These are phyloP conservation scores for Aciculoconidium aculeatum DNA, from an alignment of 805 yeast species.

Conservation along the genomic window DNA sequence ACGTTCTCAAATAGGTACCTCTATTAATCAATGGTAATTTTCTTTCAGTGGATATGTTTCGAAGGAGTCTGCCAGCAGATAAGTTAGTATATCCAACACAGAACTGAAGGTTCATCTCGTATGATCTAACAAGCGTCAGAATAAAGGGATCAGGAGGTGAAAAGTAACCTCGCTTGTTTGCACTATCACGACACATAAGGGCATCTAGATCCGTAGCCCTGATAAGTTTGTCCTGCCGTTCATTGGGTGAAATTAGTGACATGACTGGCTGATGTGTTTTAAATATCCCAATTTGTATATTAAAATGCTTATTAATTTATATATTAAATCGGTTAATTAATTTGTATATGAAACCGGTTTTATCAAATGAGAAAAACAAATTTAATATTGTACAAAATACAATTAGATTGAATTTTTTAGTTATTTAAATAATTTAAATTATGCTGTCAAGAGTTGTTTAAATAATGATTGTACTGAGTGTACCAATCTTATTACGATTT, in stretches of 20 bases:
- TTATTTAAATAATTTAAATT: no score
- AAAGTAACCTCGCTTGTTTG: slow-evolving; percentile 44
- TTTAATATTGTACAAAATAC: no score
- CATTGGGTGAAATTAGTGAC: slow-evolving; percentile 29
- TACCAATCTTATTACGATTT: no score
- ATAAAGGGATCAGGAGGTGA: slow-evolving; percentile 32
- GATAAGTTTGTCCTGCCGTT: slow-evolving; percentile 38
- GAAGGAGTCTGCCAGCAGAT: slow-evolving; percentile 36
- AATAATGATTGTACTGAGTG: no score
- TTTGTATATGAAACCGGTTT: no score
- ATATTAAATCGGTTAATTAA: no score
- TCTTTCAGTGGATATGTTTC: slow-evolving; percentile 32
- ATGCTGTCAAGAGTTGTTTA: no score
- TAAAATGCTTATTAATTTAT: no score
- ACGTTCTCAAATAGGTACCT: slow-evolving; percentile 63
- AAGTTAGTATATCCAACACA: slow-evolving; percentile 34
- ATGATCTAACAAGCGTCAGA: slow-evolving; percentile 27
- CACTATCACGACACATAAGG: slow-evolving; percentile 54
- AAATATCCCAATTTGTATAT: no score
- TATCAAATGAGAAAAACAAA: no score
- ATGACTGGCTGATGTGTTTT: no score
- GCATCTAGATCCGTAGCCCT: slow-evolving; percentile 68
- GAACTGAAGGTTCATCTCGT: slow-evolving; percentile 31
- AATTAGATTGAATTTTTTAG: no score
- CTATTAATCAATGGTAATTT: slow-evolving; percentile 64